Evolutionary conservation across 768 basidiomycete species (phyloP).

Genomic region (Tylopilus sp.): DNA sequence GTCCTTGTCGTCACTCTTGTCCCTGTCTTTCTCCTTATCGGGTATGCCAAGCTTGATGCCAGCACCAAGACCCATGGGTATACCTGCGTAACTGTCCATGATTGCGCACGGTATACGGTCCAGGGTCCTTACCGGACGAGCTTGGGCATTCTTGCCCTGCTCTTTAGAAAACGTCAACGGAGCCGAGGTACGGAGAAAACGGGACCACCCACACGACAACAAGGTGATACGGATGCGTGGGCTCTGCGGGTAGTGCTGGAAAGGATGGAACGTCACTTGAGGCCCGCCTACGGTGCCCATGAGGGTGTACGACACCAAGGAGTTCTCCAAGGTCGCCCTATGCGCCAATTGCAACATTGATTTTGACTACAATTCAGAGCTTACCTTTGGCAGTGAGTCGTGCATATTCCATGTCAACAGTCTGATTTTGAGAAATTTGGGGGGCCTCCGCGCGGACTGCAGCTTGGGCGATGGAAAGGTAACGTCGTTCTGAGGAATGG

Average conservation of each 20-base stretch:
- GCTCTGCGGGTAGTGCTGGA: slow-evolving; percentile 47
- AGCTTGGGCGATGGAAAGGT: slow-evolving; percentile 22
- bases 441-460: slow-evolving; percentile 22
- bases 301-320: slow-evolving; percentile 54
- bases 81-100: slow-evolving; percentile 41
- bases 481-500: slow-evolving; percentile 19
- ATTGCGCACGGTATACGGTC: background rate
- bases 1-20: slow-evolving; percentile 30
- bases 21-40: slow-evolving; percentile 38
- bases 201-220: slow-evolving; percentile 61
- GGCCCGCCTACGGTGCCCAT: slow-evolving; percentile 30
- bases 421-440: slow-evolving; percentile 58
- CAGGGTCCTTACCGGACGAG: slow-evolving; percentile 48
- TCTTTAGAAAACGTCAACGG: slow-evolving; percentile 35
- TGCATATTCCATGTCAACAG: slow-evolving; percentile 87
- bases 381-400: slow-evolving; percentile 72
- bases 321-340: slow-evolving; percentile 75
- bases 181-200: background rate
- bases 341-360: slow-evolving; percentile 2
- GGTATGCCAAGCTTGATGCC: slow-evolving; percentile 67
- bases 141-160: slow-evolving; percentile 82
- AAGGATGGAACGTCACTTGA: slow-evolving; percentile 30
- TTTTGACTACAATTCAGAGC: slow-evolving; percentile 2
- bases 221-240: slow-evolving; percentile 69
- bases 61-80: slow-evolving; percentile 76